These are phyloP conservation scores for Phytopythium litorale DNA, from an alignment of 352 stramenopile species.

Conservation along the genomic window DNA sequence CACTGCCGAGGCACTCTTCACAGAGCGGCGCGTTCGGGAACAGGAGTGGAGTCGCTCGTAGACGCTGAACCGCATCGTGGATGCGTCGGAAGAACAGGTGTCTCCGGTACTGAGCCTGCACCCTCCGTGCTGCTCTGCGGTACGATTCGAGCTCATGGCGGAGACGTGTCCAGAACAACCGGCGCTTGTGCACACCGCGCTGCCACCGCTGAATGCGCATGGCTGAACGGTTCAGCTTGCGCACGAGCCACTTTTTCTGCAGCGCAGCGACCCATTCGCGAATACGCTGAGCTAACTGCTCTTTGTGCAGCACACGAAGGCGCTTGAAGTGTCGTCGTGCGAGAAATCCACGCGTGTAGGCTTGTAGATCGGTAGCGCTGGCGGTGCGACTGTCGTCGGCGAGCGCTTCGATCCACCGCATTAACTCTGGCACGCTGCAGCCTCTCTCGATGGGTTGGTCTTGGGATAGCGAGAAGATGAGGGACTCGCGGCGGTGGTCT, in stretches of 20 bases:
- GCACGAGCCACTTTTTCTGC: slow-evolving; percentile 13
- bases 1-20: slow-evolving; percentile 20
- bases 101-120: slow-evolving; percentile 13
- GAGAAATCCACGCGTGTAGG: slow-evolving; percentile 9
- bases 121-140: not conserved
- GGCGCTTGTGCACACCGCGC: slow-evolving; percentile 8
- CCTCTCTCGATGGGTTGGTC: not conserved
- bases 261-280: slow-evolving; percentile 21
- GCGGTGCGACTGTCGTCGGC: slow-evolving; percentile 7
- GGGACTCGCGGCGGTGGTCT: not conserved
- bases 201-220: slow-evolving; percentile 25
- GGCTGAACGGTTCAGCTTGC: slow-evolving; percentile 14
- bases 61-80: slow-evolving; percentile 7
- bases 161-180: slow-evolving; percentile 20
- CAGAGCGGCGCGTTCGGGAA: slow-evolving; percentile 35
- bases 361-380: slow-evolving; percentile 16
- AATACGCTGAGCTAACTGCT: slow-evolving; percentile 15
- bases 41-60: slow-evolving; percentile 12
- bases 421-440: slow-evolving; percentile 6
- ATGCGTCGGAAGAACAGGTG: slow-evolving; percentile 10
- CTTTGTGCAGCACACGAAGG: slow-evolving; percentile 12
- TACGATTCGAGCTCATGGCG: slow-evolving; percentile 10
- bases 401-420: slow-evolving; percentile 18
- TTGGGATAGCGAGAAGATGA: not conserved
- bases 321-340: slow-evolving; percentile 14